These are phyloP conservation scores for Penicillium sp. DNA, from an alignment of 2,329 filamentous ascomycete species.

Conservation along the genomic window DNA sequence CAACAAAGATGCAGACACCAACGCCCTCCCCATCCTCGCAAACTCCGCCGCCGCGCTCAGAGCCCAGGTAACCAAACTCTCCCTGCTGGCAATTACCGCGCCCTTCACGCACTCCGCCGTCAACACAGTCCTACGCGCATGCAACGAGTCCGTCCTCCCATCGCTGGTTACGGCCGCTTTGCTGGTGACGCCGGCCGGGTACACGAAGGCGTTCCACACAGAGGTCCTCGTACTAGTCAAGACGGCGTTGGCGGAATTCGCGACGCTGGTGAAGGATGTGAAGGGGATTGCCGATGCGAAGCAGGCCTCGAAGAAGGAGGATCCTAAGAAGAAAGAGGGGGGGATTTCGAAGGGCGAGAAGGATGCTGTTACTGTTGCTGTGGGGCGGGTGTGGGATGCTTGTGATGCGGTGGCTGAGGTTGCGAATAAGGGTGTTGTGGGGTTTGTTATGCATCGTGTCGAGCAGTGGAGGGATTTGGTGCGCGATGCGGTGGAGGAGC, in stretches of 20 bases:
- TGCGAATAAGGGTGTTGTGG: constrained; percentile 67
- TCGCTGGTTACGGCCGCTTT: constrained; percentile 72
- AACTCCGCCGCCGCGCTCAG: constrained; percentile 73
- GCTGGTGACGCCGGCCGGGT: constrained; percentile 61
- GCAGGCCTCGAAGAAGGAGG: constrained; percentile 43
- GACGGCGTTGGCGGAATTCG: constrained; percentile 64
- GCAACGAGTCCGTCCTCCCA: constrained; percentile 73
- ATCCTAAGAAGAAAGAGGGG: constrained; percentile 26
- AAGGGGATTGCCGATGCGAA: constrained; percentile 49
- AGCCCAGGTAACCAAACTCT: constrained; percentile 84
- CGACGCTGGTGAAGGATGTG: constrained; percentile 62
- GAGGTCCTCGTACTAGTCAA: constrained; percentile 65
- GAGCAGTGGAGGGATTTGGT: constrained; percentile 74
- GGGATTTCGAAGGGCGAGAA: constrained; percentile 39
- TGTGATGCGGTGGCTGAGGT: constrained; percentile 73
- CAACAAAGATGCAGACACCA: constrained; percentile 3
- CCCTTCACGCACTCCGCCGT: constrained; percentile 83
- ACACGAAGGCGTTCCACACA: constrained; percentile 63
- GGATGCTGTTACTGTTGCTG: constrained; percentile 64
- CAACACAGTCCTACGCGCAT: constrained; percentile 67
- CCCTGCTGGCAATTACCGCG: constrained; percentile 80
- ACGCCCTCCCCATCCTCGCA: constrained; percentile 65
- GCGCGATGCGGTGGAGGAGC: constrained; percentile 79
- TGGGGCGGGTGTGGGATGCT: constrained; percentile 78
- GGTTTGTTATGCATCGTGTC: constrained; percentile 69